These are phyloP conservation scores for Prunus kanzakura DNA, from an alignment of 306 rosid genomes.

Conservation along the genomic window DNA sequence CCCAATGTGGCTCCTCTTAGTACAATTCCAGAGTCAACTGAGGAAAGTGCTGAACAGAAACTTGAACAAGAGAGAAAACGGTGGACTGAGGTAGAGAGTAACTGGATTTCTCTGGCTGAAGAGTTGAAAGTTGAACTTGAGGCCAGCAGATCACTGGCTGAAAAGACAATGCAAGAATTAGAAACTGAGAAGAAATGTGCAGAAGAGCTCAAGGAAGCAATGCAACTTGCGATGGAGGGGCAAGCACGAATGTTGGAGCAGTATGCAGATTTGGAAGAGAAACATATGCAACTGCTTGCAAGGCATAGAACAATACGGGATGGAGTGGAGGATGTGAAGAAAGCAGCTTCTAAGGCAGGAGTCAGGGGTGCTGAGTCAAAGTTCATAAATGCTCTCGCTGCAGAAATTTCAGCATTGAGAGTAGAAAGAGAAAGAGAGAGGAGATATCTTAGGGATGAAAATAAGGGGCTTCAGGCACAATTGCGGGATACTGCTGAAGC, in stretches of 20 bases:
- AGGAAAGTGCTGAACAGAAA: constrained; percentile 45
- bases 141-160: constrained; percentile 60
- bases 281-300: constrained; percentile 74
- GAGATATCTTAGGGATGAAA: constrained; percentile 75
- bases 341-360: constrained; percentile 94
- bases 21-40: constrained; percentile 47
- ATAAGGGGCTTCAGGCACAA: constrained; percentile 91
- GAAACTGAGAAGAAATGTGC: constrained; percentile 83
- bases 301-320: constrained; percentile 85
- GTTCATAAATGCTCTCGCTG: constrained; percentile 94
- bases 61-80: constrained; percentile 73
- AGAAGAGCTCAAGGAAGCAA: constrained; percentile 85
- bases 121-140: constrained; percentile 89
- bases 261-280: constrained; percentile 98
- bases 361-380: constrained; percentile 88
- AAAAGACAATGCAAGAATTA: constrained; percentile 62
- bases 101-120: constrained; percentile 86
- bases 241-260: constrained; percentile 88
- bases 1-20: constrained; percentile 51
- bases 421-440: constrained; percentile 87
- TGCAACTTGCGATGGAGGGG: constrained; percentile 82
- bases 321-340: constrained; percentile 91
- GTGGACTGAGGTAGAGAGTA: constrained; percentile 93
- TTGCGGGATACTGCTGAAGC: constrained; percentile 97
- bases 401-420: constrained; percentile 83